phyloP scores from a whole-genome alignment of 1,284 basidiomycete genomes.

The Tilletia setariae region DNA sequence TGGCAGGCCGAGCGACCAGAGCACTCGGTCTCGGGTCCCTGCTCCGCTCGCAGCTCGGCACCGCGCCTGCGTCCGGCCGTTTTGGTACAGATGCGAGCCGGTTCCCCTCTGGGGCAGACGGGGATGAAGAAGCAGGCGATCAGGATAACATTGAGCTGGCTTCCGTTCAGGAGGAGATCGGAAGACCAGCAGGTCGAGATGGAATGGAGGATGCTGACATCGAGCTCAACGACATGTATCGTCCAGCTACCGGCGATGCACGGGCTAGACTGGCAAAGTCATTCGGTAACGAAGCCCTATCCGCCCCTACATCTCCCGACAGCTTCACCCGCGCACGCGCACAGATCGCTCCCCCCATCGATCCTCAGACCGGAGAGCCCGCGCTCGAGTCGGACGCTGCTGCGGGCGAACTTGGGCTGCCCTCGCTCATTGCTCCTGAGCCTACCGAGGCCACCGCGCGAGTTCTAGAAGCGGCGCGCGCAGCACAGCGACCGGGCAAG shows the following conservation, averaged over 20 bases:
- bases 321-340: slow-evolving; percentile 10
- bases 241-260: background rate
- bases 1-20: background rate
- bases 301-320: background rate
- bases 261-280: background rate
- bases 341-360: background rate
- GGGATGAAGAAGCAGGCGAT: background rate
- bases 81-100: background rate
- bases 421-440: slow-evolving; percentile 12
- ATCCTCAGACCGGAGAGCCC: background rate
- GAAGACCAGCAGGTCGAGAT: background rate
- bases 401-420: background rate
- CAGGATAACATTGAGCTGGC: background rate
- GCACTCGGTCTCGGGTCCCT: background rate
- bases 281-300: background rate
- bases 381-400: slow-evolving; percentile 4
- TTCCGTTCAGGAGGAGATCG: background rate
- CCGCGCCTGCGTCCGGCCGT: background rate
- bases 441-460: slow-evolving; percentile 13
- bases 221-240: background rate
- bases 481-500: background rate
- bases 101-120: background rate
- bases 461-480: slow-evolving; percentile 1
- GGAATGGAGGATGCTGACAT: background rate
- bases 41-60: background rate